Conservation (phyloP, 2,329 filamentous ascomycete species). For the Cercospora sp. region DNA sequence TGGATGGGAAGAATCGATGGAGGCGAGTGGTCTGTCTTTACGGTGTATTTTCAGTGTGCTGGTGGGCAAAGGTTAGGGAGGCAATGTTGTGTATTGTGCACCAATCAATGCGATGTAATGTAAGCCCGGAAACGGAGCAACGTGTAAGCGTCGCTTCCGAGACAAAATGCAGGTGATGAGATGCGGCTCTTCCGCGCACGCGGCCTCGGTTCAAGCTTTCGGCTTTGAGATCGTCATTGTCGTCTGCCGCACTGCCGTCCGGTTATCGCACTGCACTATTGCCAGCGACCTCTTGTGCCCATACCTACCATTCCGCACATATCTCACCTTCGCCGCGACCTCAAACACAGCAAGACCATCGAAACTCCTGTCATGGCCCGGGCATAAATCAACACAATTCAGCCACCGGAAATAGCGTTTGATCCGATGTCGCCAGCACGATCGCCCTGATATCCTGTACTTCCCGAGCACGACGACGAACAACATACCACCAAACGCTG, state of each 20-base stretch:
- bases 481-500: background rate
- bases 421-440: slow-evolving; percentile 20
- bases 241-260: background rate
- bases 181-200: slow-evolving; percentile 5
- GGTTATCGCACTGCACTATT: background rate
- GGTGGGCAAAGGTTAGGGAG: background rate
- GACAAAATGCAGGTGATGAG: slow-evolving; percentile 2
- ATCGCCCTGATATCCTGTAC: slow-evolving; percentile 10
- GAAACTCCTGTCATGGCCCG: background rate
- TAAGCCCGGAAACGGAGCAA: background rate
- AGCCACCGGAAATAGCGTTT: slow-evolving; percentile 12
- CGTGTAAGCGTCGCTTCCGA: background rate
- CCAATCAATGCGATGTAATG: background rate
- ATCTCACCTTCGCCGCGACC: background rate
- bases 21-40: background rate
- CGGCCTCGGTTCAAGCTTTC: slow-evolving; percentile 12
- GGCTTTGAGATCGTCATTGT: slow-evolving; percentile 8
- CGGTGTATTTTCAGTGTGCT: background rate
- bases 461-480: slow-evolving; percentile 12
- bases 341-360: background rate
- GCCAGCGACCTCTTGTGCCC: background rate
- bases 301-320: background rate
- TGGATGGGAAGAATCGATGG: background rate
- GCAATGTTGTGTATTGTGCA: background rate
- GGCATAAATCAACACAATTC: background rate